Evolutionary conservation across 2,329 filamentous ascomycete genomes (phyloP), one percentile per base, ranked within the genome.

Genomic region (Colletotrichum sp.): DNA sequence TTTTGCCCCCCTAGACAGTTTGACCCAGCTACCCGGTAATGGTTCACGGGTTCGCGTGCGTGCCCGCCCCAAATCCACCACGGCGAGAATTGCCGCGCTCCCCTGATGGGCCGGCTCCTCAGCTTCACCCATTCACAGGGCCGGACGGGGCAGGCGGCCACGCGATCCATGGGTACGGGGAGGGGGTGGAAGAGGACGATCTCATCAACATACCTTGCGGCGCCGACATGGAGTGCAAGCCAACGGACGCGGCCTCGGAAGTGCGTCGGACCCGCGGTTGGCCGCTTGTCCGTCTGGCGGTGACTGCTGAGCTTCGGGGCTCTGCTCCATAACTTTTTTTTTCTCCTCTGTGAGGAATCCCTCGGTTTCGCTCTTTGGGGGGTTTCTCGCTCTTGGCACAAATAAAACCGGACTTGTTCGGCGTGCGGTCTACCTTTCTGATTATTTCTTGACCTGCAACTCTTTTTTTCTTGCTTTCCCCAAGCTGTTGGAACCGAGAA

Each of bases 201-300:
- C 58, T 61, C 58, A 36, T 36, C 58, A 70, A 61, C 73, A 60
- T 68, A 75, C 73, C 73, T 75, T 75, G 56, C 73, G 73, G 73
- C 73, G 73, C 64, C 73, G 73, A 61, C 73, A 75, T 73, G 73
- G 73, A 73, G 73, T 75, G 70, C 73, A 75, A 62, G 73, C 73
- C 70, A 75, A 68, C 43, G 70, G 73, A 56, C 73, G 73, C 70
- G 73, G 70, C 52, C 73, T 75, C 73, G 73, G 73, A 65, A 75
- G 70, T 73, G 73, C 70, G 70, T 75, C 73, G 73, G 73, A 73
- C 70, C 56, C 64, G 73, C 55, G 64, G 56, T 73, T 75, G 21
- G 73, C 70, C 70, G 73, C 56, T 68, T 75, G 73, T 75, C 73
- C 73, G 73, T 75, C 73, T 68, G 64, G 43, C 38, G 73, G 70